Base-by-base conservation (phyloP, 1,284 basidiomycete genomes). In the Sporisorium sorghi region DNA sequence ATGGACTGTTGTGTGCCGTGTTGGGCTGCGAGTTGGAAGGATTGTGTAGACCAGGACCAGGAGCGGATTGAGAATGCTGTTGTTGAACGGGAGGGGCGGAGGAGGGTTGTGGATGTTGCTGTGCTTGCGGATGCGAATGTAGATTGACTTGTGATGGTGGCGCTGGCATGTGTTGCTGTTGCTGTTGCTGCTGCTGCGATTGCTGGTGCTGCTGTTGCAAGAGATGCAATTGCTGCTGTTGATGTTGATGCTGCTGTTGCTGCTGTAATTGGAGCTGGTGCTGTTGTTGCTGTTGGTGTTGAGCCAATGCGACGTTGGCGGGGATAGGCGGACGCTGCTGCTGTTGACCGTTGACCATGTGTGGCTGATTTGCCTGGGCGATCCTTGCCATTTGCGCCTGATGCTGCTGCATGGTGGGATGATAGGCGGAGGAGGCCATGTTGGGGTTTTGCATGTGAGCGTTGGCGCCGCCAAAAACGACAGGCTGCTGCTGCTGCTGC, bases 401-500 rank as follows among this genome's bases (percentile, higher is more conserved):
- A 42, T 73, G 71, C 47, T 68, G 71, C 47, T 68, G 71, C 71
- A 73, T 73, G 2, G 59, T 68, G 15, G 71, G 71, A 17, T 73
- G 72, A 17, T 74, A 74, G 8, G 66, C 72, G 10, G 72, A 65
- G 8, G 72, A 57, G 19, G 49, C 58, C 15, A 54, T 37, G 5
- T 26, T n/a, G n/a, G 30, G 39, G 32, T 59, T 67, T 17, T 52
- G 46, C 50, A 66, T 54, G 39, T 63, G 60, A 12, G 57, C 14
- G 10, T 55, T 44, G 23, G 53, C 50, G 48, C 50, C 58, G 24
- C 48, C 57, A 33, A 50, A 66, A 23, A 63, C 59, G 30, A 63
- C 60, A 17, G 51, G 49, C 47, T 62, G 69, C 30, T 56, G 56
- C 21, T 59, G 62, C 42, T 54, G 68, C 32, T 54, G 61, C 23